A percentile compares a stretch with the other conserved stretches of the same genome.
Conservation (phyloP, 345 rosid genomes). For the Passiflora organensis region DNA sequence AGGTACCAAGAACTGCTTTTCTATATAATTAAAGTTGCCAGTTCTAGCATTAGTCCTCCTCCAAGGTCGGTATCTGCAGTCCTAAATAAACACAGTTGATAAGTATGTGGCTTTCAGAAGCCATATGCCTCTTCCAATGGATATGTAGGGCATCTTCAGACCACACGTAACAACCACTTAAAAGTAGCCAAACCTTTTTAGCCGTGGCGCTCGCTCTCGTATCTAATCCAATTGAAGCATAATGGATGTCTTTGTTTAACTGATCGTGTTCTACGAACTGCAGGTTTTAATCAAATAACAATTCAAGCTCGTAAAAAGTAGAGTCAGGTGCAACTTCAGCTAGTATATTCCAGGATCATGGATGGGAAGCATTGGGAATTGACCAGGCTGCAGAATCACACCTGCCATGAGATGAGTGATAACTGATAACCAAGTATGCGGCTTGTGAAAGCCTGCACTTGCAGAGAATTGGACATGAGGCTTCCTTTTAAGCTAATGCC, state of each 20-base stretch:
- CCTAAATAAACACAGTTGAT: conserved; percentile 9
- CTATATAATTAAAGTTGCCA: conserved; percentile 10
- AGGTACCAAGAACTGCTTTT: conserved; percentile 2
- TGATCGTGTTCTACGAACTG: background rate
- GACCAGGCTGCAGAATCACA: too few species aligned
- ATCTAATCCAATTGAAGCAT: conserved; percentile 19
- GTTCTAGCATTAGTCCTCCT: conserved; percentile 6
- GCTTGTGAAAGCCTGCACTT: background rate
- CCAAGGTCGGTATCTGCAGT: conserved; percentile 19
- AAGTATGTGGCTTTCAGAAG: conserved; percentile 17
- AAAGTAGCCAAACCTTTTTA: conserved; percentile 13
- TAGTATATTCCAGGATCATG: background rate
- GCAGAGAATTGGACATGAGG: background rate
- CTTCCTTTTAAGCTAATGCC: conserved; percentile 7
- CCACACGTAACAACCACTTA: conserved; percentile 24
- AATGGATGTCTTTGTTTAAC: conserved; percentile 4
- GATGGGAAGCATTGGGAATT: background rate
- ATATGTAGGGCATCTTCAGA: conserved; percentile 17
- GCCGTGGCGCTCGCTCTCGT: conserved; percentile 13
- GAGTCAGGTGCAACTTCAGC: background rate
- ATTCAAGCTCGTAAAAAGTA: too few species aligned
- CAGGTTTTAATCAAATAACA: too few species aligned
- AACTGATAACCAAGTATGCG: too few species aligned
- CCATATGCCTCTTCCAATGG: conserved; percentile 11
- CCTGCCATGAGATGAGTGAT: background rate